phyloP scores from a whole-genome alignment of 257 asterid species.

The Haberlea rhodopensis region DNA sequence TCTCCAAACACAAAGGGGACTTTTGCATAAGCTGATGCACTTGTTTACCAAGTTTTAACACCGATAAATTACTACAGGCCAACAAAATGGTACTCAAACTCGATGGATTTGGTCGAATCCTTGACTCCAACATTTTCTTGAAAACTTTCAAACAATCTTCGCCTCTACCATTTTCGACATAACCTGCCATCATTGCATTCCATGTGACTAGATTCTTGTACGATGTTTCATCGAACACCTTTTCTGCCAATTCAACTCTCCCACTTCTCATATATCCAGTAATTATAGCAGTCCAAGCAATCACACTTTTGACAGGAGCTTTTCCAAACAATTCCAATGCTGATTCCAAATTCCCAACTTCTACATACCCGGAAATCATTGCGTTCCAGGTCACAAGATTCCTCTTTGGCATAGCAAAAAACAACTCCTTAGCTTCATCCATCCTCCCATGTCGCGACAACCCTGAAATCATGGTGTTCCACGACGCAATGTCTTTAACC shows the following conservation, averaged over 20 bases:
- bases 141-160: slow-evolving; percentile 67
- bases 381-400: slow-evolving; percentile 77
- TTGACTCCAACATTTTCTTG: slow-evolving; percentile 50
- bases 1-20: slow-evolving; percentile 44
- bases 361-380: slow-evolving; percentile 69
- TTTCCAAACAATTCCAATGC: too few species aligned
- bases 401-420: slow-evolving; percentile 49
- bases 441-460: slow-evolving; percentile 48
- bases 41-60: slow-evolving; percentile 68
- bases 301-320: slow-evolving; percentile 58
- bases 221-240: slow-evolving; percentile 44
- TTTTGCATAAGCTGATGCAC: slow-evolving; percentile 60
- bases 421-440: slow-evolving; percentile 54
- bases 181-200: slow-evolving; percentile 84
- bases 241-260: slow-evolving; percentile 60
- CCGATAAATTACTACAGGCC: slow-evolving; percentile 72
- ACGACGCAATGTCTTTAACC: slow-evolving; percentile 56
- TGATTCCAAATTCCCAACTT: slow-evolving; percentile 51
- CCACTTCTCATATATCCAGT: slow-evolving; percentile 73
- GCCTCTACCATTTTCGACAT: slow-evolving; percentile 66
- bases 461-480: slow-evolving; percentile 84
- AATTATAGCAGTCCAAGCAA: slow-evolving; percentile 64
- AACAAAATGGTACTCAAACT: slow-evolving; percentile 65
- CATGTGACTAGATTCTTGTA: slow-evolving; percentile 66
- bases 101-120: slow-evolving; percentile 48